Base-by-base conservation (phyloP, 768 basidiomycete genomes). In the Rhodocollybia butyracea region DNA sequence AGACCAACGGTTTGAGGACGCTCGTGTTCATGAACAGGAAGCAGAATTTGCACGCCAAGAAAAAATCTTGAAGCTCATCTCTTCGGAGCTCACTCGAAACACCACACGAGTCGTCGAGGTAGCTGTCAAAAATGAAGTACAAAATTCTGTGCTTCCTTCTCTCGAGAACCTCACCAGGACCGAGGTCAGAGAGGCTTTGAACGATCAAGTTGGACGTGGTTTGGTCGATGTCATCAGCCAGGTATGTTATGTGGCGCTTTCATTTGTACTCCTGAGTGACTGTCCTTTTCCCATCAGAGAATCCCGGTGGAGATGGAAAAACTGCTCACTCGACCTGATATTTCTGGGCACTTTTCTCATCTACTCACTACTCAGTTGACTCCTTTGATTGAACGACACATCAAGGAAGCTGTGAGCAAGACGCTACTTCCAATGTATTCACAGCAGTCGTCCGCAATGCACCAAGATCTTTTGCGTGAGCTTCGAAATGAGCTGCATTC, bases 41-140 rank as follows among this genome's bases (percentile, higher is more conserved):
- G 88, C 88, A 59, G 91, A 93, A 64, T 90, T 91, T 58, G 76
- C 84, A 36, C 83, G 91, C 13, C 91, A 94, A 69, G 92, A 94
- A 72, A 91, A 89, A 69, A 90, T 94, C 58, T 74, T 94, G 63
- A 93, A 93, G 72, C 74, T 94, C 52, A 92, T 94, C 61, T 93
- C 91, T 22, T 89, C 82, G 1, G 89, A 92, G 69, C 76, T 94
- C 48, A 92, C 88, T 8, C 85, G 88, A 71, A 93, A 93, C 61
- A 94, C 91, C 11, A 91, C 90, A 10, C 82, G 90, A 12, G 89
- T 93, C 46, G 92, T 94, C 41, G 92, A 94, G 73, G 80, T 88
- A 79, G 92, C 91, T 13, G 88, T 94, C 64, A 92, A 91, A 74
- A 77, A 74, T 51, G 91, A 93, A 66, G 87, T 94, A 15, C 90